Conservation (phyloP, 495 filamentous ascomycete genomes). For the Podospora tetraspora region DNA sequence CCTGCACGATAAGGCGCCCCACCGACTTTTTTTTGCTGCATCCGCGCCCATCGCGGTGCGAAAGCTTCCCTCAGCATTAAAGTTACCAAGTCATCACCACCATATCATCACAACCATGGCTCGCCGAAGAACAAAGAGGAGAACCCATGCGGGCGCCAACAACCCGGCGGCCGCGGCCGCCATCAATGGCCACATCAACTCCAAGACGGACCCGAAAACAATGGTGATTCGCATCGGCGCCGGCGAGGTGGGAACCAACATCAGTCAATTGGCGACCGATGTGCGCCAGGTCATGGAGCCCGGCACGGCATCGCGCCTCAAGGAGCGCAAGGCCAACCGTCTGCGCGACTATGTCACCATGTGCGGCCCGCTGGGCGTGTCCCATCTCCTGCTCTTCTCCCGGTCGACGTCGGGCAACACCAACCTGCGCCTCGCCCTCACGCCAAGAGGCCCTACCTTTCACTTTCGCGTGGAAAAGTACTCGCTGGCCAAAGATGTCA, state of each 20-base stretch:
- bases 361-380: slow-evolving; percentile 90
- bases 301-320: slow-evolving; percentile 77
- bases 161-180: slow-evolving; percentile 46
- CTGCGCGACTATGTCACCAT: slow-evolving; percentile 91
- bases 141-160: slow-evolving; percentile 70
- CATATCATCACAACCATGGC: slow-evolving; percentile 57
- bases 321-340: slow-evolving; percentile 86
- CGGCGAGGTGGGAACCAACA: slow-evolving; percentile 83
- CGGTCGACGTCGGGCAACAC: slow-evolving; percentile 84
- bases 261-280: slow-evolving; percentile 89
- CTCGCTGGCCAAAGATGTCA: slow-evolving; percentile 85
- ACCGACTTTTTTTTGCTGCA: slow-evolving; percentile 28
- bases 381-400: slow-evolving; percentile 92
- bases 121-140: slow-evolving; percentile 77
- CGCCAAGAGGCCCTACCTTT: slow-evolving; percentile 86
- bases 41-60: background rate
- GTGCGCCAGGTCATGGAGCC: slow-evolving; percentile 94
- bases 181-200: slow-evolving; percentile 37
- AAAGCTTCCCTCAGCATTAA: slow-evolving; percentile 7
- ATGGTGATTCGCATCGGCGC: slow-evolving; percentile 98
- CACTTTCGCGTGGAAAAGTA: slow-evolving; percentile 97
- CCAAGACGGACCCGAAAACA: slow-evolving; percentile 68
- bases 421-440: slow-evolving; percentile 82
- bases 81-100: slow-evolving; percentile 4
- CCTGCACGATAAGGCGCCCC: slow-evolving; percentile 28